Evolutionary conservation across 495 filamentous ascomycete species (phyloP), one percentile per base, ranked within the genome.

Genomic region (Podospora pseudoanserina): DNA sequence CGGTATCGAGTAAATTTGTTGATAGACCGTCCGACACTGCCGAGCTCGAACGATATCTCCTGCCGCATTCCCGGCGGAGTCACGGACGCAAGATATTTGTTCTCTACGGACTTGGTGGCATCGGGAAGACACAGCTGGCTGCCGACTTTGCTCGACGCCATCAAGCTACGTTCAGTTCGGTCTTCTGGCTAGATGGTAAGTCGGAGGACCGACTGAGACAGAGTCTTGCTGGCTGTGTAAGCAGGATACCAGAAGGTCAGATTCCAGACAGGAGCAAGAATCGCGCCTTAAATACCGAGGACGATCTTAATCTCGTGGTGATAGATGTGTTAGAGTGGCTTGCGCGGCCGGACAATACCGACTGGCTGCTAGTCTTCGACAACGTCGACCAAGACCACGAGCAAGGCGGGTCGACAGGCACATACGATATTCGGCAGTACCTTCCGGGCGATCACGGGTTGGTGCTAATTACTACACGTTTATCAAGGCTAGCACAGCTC

Each of bases 301-400:
- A 76, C n/a, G 69, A 74, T 49, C 54, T 78, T 26, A 62, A 74
- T 58, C 19, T n/a, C n/a, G 68, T 76, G 56, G 68, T 77, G n/a
- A 67, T 59, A 60, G 69, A 68, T 26, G 71, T 79, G 44, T 65
- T 71, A 58, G 59, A 71, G 19, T 83, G 81, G 81, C 77, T 83
- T 54, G 62, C 68, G 63, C 67, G 61, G 32, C 65, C 71, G 23
- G 73, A 72, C 7, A 83, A 83, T 68, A 68, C 20, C 30, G 60
- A 70, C 58, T 82, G 78, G 81, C 75, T 83, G 26, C 67, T 82
- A 18, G 70, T 83, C 34, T 77, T 77, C 58, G 79, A 82, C 70
- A 83, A 83, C 68, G 72, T 79, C 59, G 77, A 83, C 70, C 66
- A 72, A 61, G 73, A 75, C 23, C 71, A 65, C 54, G 66, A 76